A percentile compares a stretch with the other conserved stretches of the same genome.
Conservation (phyloP, 441 rosid genomes). For the Erysimum cheiri region DNA sequence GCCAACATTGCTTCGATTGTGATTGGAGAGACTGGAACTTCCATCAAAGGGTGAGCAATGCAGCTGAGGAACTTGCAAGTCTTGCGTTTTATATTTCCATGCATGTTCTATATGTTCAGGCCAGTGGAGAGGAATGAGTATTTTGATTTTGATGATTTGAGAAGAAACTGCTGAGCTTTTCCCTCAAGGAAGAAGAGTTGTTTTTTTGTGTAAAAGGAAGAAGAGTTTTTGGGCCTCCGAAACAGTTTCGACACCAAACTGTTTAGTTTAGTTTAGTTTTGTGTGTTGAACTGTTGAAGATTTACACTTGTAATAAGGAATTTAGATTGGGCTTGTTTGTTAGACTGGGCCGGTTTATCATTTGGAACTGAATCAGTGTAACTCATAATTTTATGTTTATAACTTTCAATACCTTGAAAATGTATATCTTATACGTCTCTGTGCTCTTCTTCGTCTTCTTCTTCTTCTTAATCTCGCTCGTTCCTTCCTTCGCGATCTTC, state of each 20-base stretch:
- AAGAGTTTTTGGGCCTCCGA: constrained; percentile 92
- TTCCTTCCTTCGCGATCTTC: constrained; percentile 56
- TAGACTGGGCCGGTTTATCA: background rate
- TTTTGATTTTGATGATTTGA: constrained; percentile 72
- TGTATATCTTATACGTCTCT: constrained; percentile 70
- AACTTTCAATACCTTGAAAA: constrained; percentile 64
- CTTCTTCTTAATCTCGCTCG: constrained; percentile 55
- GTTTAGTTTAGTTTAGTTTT: background rate
- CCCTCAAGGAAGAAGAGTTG: constrained; percentile 71
- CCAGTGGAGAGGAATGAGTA: constrained; percentile 87
- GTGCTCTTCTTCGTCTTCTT: constrained; percentile 55
- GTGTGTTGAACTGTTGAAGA: background rate
- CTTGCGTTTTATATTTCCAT: constrained; percentile 60
- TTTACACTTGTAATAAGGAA: background rate
- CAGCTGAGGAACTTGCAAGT: constrained; percentile 77
- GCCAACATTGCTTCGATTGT: constrained; percentile 85
- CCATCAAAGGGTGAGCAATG: constrained; percentile 76
- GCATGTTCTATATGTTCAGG: constrained; percentile 84
- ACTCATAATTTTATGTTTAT: background rate
- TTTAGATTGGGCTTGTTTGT: background rate
- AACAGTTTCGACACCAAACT: background rate
- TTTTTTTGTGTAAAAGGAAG: too few relatives aligned
- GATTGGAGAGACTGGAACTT: constrained; percentile 88
- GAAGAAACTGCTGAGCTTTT: constrained; percentile 86
- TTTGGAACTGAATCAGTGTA: background rate